These are phyloP conservation scores for Zelopaecilomyces penicillatus DNA, from an alignment of 2,329 filamentous ascomycete species.

Conservation along the genomic window DNA sequence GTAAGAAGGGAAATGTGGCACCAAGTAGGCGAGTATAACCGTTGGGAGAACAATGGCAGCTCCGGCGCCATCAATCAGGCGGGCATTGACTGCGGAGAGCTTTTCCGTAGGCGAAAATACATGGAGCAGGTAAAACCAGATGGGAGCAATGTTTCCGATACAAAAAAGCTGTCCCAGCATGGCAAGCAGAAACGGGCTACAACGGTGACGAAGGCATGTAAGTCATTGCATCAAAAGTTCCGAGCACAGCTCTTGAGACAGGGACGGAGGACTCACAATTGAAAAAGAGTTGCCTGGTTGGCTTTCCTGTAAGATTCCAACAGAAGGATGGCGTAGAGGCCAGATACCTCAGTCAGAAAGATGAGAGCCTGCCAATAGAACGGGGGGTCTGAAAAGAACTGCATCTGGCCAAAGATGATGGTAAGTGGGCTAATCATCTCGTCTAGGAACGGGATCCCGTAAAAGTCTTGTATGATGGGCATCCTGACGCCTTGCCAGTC, in stretches of 20 bases:
- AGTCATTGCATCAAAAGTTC: slow-evolving; percentile 2
- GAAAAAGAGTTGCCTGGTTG: slow-evolving; percentile 12
- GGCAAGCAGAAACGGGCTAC: slow-evolving; percentile 12
- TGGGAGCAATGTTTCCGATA: slow-evolving; percentile 14
- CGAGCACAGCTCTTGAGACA: not conserved
- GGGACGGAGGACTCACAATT: slow-evolving; percentile 13
- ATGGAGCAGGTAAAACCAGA: slow-evolving; percentile 18
- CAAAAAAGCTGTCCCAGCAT: slow-evolving; percentile 16
- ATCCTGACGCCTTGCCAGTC: slow-evolving; percentile 6
- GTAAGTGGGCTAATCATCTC: slow-evolving; percentile 12
- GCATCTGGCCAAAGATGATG: slow-evolving; percentile 16
- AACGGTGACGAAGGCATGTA: not conserved
- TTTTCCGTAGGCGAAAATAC: slow-evolving; percentile 12
- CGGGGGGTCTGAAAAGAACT: slow-evolving; percentile 13
- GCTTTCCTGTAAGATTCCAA: slow-evolving; percentile 15
- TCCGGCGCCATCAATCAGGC: slow-evolving; percentile 4
- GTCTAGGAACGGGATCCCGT: slow-evolving; percentile 15
- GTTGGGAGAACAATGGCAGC: slow-evolving; percentile 14
- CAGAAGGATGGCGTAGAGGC: slow-evolving; percentile 18
- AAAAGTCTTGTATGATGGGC: slow-evolving; percentile 12
- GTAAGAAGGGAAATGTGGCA: slow-evolving; percentile 13
- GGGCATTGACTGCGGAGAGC: slow-evolving; percentile 7
- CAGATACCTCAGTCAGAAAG: slow-evolving; percentile 19
- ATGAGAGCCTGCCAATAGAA: slow-evolving; percentile 21
- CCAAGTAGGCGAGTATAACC: slow-evolving; percentile 12